These are phyloP conservation scores for Achaetomiella virescens DNA, from an alignment of 495 filamentous ascomycete genomes.

Conservation along the genomic window DNA sequence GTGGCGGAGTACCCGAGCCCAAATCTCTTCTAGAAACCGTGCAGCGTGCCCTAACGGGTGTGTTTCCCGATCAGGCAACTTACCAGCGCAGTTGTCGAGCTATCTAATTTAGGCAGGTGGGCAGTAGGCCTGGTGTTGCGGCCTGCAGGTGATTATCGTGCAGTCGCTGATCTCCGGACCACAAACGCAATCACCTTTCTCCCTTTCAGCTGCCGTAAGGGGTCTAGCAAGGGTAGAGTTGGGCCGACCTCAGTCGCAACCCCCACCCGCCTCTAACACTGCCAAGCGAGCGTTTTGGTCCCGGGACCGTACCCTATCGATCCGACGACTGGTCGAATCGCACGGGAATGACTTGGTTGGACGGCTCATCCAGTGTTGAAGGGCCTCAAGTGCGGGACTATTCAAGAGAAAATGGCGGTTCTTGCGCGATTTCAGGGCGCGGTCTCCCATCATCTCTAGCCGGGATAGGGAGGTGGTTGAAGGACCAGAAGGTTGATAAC, in stretches of 20 bases:
- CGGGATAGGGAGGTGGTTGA: background rate
- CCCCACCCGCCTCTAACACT: background rate
- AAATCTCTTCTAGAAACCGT: too few species aligned
- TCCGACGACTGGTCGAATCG: too few species aligned
- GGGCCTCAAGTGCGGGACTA: too few species aligned
- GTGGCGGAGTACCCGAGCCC: too few species aligned
- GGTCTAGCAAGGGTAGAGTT: background rate
- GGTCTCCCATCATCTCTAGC: background rate
- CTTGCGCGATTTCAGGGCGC: too few species aligned
- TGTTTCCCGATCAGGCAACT: too few species aligned
- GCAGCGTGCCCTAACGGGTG: too few species aligned
- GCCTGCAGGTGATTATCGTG: background rate
- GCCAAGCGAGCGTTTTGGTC: background rate
- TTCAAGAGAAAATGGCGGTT: too few species aligned
- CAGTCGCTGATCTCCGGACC: background rate
- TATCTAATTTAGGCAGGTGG: slow-evolving; percentile 2
- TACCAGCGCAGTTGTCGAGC: background rate
- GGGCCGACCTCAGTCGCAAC: background rate
- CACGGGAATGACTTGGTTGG: too few species aligned
- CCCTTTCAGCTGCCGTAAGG: slow-evolving; percentile 7
- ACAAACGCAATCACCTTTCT: background rate
- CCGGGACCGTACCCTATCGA: background rate
- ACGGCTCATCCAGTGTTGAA: too few species aligned
- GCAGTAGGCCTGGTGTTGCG: background rate
- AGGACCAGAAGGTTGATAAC: background rate